These are phyloP conservation scores for Isabelozyma gotoi DNA, from an alignment of 805 yeast genomes.

Conservation along the genomic window DNA sequence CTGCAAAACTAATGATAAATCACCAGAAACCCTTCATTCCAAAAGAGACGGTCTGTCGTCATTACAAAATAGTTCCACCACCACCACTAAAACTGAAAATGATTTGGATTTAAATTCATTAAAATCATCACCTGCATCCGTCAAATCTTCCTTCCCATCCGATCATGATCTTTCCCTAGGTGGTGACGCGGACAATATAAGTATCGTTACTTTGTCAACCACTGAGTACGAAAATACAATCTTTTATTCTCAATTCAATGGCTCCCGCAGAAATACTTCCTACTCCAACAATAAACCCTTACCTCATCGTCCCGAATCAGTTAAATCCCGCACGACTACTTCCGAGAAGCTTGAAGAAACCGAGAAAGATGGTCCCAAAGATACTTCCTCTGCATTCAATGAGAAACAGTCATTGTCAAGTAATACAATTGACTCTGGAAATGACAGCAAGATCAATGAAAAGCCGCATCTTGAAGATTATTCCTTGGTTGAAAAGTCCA, in stretches of 20 bases:
- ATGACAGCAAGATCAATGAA: background rate
- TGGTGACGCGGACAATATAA: slow-evolving; percentile 18
- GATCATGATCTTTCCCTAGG: background rate
- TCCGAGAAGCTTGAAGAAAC: background rate
- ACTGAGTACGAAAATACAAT: slow-evolving; percentile 37
- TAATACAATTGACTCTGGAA: too few species aligned
- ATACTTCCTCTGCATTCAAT: background rate
- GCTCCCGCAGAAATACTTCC: background rate
- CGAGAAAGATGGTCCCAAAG: background rate
- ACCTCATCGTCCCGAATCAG: slow-evolving; percentile 9
- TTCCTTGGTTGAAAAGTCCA: background rate
- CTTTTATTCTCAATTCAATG: slow-evolving; percentile 36
- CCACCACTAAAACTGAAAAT: background rate
- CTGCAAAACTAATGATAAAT: too few species aligned
- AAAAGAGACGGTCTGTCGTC: background rate
- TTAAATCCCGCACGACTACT: background rate
- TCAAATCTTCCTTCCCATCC: background rate
- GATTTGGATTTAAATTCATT: background rate
- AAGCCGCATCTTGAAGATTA: background rate
- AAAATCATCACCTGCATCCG: background rate
- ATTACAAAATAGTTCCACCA: background rate
- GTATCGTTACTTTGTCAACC: slow-evolving; percentile 36
- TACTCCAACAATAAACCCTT: slow-evolving; percentile 17
- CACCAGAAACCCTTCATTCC: background rate
- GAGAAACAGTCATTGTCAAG: background rate